These are phyloP conservation scores for Melaleuca alternifolia DNA, from an alignment of 345 rosid genomes.

Conservation along the genomic window DNA sequence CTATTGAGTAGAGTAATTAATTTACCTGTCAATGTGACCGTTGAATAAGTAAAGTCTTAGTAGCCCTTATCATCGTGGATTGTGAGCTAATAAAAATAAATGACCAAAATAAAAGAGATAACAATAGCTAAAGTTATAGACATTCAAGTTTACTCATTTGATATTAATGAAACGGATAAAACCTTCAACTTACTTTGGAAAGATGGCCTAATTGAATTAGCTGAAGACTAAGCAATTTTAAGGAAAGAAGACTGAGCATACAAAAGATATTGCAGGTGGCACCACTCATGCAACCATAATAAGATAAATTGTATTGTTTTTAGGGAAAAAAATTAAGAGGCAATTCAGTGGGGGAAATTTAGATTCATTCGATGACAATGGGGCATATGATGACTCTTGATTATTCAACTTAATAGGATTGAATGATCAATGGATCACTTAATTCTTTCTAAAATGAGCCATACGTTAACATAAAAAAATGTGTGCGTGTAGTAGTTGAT, in stretches of 20 bases:
- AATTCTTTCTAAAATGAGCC: not conserved
- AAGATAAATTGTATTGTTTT: not conserved
- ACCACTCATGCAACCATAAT: not conserved
- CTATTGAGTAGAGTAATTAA: fast-evolving
- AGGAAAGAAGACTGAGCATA: not conserved
- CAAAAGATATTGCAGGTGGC: not conserved
- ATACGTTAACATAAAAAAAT: not conserved
- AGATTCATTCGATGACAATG: not conserved
- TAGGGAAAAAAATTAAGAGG: not conserved
- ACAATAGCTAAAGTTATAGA: not conserved
- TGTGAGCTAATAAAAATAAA: too few species aligned
- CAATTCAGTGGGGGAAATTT: not conserved
- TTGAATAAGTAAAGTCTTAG: not conserved
- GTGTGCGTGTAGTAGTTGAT: not conserved
- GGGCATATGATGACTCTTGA: not conserved
- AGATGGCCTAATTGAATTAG: not conserved
- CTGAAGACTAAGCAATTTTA: not conserved
- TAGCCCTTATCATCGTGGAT: fast-evolving
- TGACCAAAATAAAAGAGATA: too few species aligned
- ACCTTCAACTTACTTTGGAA: not conserved
- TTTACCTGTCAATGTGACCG: not conserved
- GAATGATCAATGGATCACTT: not conserved
- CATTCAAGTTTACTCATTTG: not conserved
- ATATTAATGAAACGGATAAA: not conserved
- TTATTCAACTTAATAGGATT: not conserved